Conservation (phyloP, 2,329 filamentous ascomycete species). For the Beauveria sp. region DNA sequence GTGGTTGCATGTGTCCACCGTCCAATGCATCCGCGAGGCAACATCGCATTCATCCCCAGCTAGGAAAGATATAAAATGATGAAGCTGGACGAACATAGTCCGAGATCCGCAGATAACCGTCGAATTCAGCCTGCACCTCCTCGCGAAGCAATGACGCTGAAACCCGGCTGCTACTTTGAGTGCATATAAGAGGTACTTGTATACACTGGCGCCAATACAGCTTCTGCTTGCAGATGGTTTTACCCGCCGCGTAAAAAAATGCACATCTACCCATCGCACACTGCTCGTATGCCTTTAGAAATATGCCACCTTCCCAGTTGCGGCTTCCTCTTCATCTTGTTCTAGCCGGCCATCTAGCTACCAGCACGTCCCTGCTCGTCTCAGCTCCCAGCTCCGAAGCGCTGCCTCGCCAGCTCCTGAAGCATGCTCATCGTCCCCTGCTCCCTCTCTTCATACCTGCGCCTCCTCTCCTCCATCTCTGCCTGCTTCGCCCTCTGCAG, state of each 20-base stretch:
- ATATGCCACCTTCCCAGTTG: background rate
- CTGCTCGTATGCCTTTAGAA: background rate
- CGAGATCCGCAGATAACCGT: background rate
- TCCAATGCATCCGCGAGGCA: background rate
- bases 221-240: too few species aligned
- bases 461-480: constrained; percentile 71
- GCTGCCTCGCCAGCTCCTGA: constrained; percentile 66
- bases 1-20: constrained; percentile 2
- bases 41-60: background rate
- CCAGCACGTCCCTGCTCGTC: too few species aligned
- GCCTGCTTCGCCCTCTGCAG: constrained; percentile 63
- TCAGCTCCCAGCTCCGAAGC: constrained; percentile 52
- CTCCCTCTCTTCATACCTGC: constrained; percentile 66
- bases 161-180: background rate
- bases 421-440: constrained; percentile 78
- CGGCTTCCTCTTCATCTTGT: background rate
- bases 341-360: too few species aligned
- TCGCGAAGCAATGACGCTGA: background rate
- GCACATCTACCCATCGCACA: too few species aligned
- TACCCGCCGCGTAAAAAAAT: too few species aligned
- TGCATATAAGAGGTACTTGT: background rate
- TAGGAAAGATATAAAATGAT: background rate
- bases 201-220: too few species aligned
- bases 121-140: background rate
- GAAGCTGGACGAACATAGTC: background rate